phyloP scores from a whole-genome alignment of 768 basidiomycete genomes.

The Sporobolomyces roseus region DNA sequence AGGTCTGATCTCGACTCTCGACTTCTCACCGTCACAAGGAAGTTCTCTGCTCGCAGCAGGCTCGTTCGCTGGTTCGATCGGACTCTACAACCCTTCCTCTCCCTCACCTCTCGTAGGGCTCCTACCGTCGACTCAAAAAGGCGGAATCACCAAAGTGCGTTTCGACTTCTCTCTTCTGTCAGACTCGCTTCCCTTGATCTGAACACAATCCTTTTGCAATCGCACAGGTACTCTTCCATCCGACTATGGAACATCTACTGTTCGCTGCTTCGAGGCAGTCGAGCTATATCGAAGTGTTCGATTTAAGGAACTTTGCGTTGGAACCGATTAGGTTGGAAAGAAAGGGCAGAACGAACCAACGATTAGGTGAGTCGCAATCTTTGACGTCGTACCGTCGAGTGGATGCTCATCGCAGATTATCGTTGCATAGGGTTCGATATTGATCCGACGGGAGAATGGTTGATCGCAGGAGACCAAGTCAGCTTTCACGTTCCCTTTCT shows the following conservation, averaged over 20 bases:
- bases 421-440: constrained; percentile 25
- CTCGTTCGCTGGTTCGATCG: constrained; percentile 55
- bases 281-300: constrained; percentile 69
- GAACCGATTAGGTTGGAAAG: constrained; percentile 52
- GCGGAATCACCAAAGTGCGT: constrained; percentile 44
- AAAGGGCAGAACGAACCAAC: constrained; percentile 84
- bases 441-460: constrained; percentile 34
- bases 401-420: background rate
- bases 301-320: constrained; percentile 60
- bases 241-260: constrained; percentile 63
- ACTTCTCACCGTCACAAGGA: constrained; percentile 63
- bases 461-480: constrained; percentile 32
- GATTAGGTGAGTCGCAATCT: constrained; percentile 57
- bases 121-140: constrained; percentile 58
- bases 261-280: constrained; percentile 73
- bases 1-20: constrained; percentile 83
- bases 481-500: background rate
- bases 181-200: background rate
- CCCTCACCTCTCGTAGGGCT: constrained; percentile 67
- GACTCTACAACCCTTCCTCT: constrained; percentile 50
- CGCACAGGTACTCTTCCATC: constrained; percentile 72
- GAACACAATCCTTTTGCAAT: too few species aligned
- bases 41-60: constrained; percentile 73
- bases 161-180: constrained; percentile 47
- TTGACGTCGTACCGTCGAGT: background rate